These are phyloP conservation scores for Rugosomyces carneus DNA, from an alignment of 1,284 basidiomycete species.

Conservation along the genomic window DNA sequence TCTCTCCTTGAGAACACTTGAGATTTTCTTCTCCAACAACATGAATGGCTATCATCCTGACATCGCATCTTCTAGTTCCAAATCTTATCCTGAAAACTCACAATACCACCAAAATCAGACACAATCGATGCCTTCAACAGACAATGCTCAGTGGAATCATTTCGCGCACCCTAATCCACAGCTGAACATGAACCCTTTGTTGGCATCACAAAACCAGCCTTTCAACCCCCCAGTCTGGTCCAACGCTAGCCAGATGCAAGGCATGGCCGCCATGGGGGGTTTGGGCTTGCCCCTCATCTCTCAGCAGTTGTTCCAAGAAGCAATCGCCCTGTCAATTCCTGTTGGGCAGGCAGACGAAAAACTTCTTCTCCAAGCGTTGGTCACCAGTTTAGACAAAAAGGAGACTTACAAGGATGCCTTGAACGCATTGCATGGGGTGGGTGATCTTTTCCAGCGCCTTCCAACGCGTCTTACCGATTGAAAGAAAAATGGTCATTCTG, in stretches of 20 bases:
- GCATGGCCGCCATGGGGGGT: constrained; percentile 26
- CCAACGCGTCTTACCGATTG: constrained; percentile 9
- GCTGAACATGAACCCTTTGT: constrained; percentile 8
- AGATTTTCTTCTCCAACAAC: constrained; percentile 14
- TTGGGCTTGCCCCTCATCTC: constrained; percentile 37
- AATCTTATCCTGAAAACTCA: constrained; percentile 22
- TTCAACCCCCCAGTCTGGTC: constrained; percentile 23
- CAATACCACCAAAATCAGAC: constrained; percentile 18
- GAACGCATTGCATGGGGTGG: constrained; percentile 39
- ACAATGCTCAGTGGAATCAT: constrained; percentile 23
- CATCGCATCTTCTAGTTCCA: constrained; percentile 29
- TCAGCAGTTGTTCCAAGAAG: constrained; percentile 48
- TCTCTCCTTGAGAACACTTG: constrained; percentile 17
- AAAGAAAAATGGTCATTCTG: constrained; percentile 38
- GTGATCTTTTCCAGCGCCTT: constrained; percentile 14
- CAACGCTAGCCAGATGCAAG: constrained; percentile 26
- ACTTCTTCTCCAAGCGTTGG: constrained; percentile 40
- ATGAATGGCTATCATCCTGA: constrained; percentile 25
- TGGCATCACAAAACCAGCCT: constrained; percentile 19
- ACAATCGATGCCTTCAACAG: constrained; percentile 16
- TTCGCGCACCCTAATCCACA: constrained; percentile 15
- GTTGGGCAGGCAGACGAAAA: constrained; percentile 52
- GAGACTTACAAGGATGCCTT: constrained; percentile 40
- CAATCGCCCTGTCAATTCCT: constrained; percentile 44
- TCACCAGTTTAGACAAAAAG: constrained; percentile 28